Evolutionary conservation across 1,284 basidiomycete genomes (phyloP).

Genomic region (Ustilago sp.): DNA sequence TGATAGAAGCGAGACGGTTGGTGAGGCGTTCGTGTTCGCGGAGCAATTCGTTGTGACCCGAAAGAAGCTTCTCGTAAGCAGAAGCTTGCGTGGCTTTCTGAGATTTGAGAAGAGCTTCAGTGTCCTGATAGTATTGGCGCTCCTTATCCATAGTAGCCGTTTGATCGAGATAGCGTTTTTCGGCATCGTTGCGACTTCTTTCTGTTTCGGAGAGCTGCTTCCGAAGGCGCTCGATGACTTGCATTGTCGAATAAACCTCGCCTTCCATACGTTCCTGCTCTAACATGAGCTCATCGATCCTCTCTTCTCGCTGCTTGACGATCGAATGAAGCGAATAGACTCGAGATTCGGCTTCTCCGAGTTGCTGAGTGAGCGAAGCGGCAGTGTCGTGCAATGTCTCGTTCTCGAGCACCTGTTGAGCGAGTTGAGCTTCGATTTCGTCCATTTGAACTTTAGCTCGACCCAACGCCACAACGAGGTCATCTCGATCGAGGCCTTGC

Average conservation of each 20-base stretch:
- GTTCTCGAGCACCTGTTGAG: constrained; percentile 42
- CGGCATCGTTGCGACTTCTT: constrained; percentile 47
- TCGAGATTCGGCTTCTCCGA: constrained; percentile 37
- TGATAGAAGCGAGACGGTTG: constrained; percentile 45
- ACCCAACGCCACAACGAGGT: constrained; percentile 56
- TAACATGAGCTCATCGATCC: constrained; percentile 57
- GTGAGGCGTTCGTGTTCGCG: constrained; percentile 55
- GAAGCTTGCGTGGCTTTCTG: constrained; percentile 50
- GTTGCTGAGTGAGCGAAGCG: constrained; percentile 32
- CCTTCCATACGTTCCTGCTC: constrained; percentile 62
- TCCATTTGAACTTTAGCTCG: constrained; percentile 64
- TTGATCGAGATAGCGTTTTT: constrained; percentile 56
- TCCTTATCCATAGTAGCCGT: constrained; percentile 62
- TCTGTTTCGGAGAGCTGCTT: constrained; percentile 57
- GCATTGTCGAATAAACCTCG: constrained; percentile 54
- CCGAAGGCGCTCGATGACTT: constrained; percentile 54
- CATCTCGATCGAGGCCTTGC: constrained; percentile 48
- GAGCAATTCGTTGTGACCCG: constrained; percentile 48
- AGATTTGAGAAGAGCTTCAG: constrained; percentile 55
- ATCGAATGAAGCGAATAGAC: constrained; percentile 32
- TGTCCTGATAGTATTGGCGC: constrained; percentile 58
- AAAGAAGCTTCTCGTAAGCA: constrained; percentile 52
- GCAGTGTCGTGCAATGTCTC: constrained; percentile 49
- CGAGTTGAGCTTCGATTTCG: constrained; percentile 49
- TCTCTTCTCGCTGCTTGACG: constrained; percentile 55